These are phyloP conservation scores for Acacia pycnantha DNA, from an alignment of 331 rosid genomes.

Conservation along the genomic window DNA sequence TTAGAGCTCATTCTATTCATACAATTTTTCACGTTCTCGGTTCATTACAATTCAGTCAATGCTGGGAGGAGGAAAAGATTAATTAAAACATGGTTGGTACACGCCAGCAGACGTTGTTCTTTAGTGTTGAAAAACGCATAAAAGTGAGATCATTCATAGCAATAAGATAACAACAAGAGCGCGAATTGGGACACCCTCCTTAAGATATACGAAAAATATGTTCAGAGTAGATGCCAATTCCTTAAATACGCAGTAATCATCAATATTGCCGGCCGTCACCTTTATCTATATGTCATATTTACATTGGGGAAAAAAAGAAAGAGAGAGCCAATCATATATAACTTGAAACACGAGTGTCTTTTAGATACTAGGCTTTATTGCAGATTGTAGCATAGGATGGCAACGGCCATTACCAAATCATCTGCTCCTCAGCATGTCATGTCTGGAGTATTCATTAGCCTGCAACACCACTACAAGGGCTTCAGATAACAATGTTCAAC, in stretches of 20 bases:
- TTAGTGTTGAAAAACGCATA: not conserved
- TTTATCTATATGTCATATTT: not conserved
- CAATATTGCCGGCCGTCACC: slow-evolving; percentile 7
- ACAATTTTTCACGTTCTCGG: not conserved
- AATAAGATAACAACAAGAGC: not conserved
- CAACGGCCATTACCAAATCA: slow-evolving; percentile 39
- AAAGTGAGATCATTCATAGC: not conserved
- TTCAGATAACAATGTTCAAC: not conserved
- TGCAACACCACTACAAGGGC: slow-evolving; percentile 9
- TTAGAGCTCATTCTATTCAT: not conserved
- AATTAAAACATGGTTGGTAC: not conserved
- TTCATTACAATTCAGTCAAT: not conserved
- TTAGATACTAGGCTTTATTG: slow-evolving; percentile 39
- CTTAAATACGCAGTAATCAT: slow-evolving; percentile 23
- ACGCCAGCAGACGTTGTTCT: not conserved
- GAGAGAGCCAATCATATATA: slow-evolving; percentile 25
- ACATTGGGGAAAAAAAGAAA: not conserved
- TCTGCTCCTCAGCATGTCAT: slow-evolving; percentile 70
- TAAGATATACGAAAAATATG: not conserved
- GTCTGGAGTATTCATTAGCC: slow-evolving; percentile 42
- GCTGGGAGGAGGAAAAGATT: not conserved
- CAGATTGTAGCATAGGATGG: slow-evolving; percentile 33
- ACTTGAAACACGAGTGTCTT: slow-evolving; percentile 44
- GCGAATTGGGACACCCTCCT: slow-evolving; percentile 15
- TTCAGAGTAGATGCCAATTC: slow-evolving; percentile 24